Conservation (phyloP, 345 rosid species). For the Populus pruinosa region DNA sequence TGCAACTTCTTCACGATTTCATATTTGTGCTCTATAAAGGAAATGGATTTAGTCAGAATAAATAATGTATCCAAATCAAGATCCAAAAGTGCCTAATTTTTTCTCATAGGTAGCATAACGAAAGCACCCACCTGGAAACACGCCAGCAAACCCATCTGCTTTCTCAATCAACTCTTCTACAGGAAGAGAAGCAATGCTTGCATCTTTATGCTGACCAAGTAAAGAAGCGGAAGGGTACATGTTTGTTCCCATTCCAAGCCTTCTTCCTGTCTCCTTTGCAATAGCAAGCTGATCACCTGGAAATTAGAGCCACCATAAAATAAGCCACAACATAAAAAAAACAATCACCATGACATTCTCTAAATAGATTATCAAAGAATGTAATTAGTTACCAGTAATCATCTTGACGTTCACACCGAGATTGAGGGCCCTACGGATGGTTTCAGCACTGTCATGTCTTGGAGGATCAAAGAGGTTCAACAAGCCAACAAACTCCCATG, state of each 20-base stretch:
- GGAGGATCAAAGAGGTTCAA: constrained; percentile 61
- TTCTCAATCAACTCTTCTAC: constrained; percentile 32
- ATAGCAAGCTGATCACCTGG: constrained; percentile 33
- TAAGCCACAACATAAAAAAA: neutral
- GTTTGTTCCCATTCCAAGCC: constrained; percentile 35
- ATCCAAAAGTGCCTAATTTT: too few species aligned
- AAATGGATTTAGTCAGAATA: neutral
- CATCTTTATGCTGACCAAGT: constrained; percentile 27
- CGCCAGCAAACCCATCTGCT: constrained; percentile 35
- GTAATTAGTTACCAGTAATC: constrained; percentile 24
- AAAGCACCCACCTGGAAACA: constrained; percentile 23
- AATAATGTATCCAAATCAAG: neutral
- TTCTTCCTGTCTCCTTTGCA: constrained; percentile 30
- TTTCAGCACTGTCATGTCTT: constrained; percentile 58
- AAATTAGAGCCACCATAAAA: neutral
- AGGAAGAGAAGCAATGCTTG: constrained; percentile 20
- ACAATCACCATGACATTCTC: neutral
- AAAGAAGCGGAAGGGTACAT: constrained; percentile 28
- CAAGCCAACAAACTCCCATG: constrained; percentile 35
- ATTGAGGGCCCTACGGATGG: constrained; percentile 48
- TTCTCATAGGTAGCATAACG: neutral
- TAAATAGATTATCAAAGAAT: neutral
- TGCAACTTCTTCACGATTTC: constrained; percentile 37
- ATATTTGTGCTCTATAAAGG: constrained; percentile 27
- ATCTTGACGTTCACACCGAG: constrained; percentile 34